These are phyloP conservation scores for Lignosus rhinocerotis DNA, from an alignment of 1,284 basidiomycete genomes.

Conservation along the genomic window DNA sequence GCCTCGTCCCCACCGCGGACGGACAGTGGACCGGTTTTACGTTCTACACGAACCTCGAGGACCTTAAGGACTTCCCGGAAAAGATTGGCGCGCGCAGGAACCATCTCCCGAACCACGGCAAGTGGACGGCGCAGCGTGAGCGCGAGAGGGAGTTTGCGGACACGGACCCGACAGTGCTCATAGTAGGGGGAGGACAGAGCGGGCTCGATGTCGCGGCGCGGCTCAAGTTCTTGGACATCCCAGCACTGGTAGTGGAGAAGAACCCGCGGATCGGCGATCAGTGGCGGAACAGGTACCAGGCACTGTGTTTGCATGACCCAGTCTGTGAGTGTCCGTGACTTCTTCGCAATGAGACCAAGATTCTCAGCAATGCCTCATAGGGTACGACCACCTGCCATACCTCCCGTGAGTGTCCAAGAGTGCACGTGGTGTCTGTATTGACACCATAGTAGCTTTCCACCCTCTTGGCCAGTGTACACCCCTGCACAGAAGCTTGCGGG, in stretches of 20 bases:
- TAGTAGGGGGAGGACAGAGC: constrained; percentile 68
- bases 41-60: constrained; percentile 63
- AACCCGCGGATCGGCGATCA: constrained; percentile 55
- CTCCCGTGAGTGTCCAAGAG: constrained; percentile 29
- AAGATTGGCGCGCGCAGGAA: constrained; percentile 40
- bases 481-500: constrained; percentile 64
- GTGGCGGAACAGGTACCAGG: constrained; percentile 61
- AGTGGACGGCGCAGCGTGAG: constrained; percentile 40
- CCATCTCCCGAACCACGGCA: constrained; percentile 41
- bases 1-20: constrained; percentile 50
- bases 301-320: constrained; percentile 63
- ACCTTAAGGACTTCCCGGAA: constrained; percentile 52
- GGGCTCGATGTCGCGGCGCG: constrained; percentile 63
- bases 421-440: background rate
- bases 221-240: constrained; percentile 54
- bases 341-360: background rate
- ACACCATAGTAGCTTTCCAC: constrained; percentile 45
- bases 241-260: constrained; percentile 55
- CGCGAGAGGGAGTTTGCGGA: constrained; percentile 43
- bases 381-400: constrained; percentile 61
- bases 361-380: constrained; percentile 28
- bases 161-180: constrained; percentile 46
- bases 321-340: constrained; percentile 51
- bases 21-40: constrained; percentile 59
- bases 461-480: constrained; percentile 62